Base-by-base conservation (phyloP, 176 grass and related monocot species). In the Olyra latifolia region DNA sequence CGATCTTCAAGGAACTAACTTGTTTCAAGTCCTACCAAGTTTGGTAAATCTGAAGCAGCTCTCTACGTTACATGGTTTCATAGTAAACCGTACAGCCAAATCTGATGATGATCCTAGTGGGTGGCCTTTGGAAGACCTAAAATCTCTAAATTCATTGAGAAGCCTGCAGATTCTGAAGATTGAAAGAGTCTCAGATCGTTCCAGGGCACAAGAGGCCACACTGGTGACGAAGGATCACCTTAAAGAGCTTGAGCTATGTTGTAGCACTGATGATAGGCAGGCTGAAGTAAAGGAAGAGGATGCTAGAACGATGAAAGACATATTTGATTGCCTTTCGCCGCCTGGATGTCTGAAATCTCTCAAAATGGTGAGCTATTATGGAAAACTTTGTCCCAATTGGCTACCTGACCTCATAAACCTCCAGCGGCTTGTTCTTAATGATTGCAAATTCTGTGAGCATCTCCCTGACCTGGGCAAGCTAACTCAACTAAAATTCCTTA, bases 341-440 rank as follows among this genome's bases (percentile, higher is more conserved):
- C 84, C 74, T 20, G 32, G 45, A 41, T 69, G 80, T 77, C 75
- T 93, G 80, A 82, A 78, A 81, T 80, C 83, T 71, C 83, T 93
- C 10, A 87, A 90, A 72, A 90, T 93, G 54, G 84, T 76, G 62
- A 86, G 84, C 66, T 93, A 87, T 47, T 80, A 80, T 19, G 84
- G 74, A 41, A 74, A 71, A 76, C 4, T 63, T 55, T 71, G 69
- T 25, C 91, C 84, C 52, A 4, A 13, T 69, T 93, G 91, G 87
- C 32, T 88, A 50, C 70, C 54, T 71, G 38, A 20, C 43, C 83
- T 88, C 56, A 56, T 56, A 77, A 83, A 80, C 72, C 85, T 86
- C 12, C 74, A 80, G 44, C 75, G 45, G 43, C 70, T 91, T 75
- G 78, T 83, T 80, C 86, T 85, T 73, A 56, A 28, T 67, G 82